Evolutionary conservation across 371 early-diverging fungal genomes (phyloP), one percentile per base, ranked within the genome.

Genomic region (Phascolomyces articulosus): DNA sequence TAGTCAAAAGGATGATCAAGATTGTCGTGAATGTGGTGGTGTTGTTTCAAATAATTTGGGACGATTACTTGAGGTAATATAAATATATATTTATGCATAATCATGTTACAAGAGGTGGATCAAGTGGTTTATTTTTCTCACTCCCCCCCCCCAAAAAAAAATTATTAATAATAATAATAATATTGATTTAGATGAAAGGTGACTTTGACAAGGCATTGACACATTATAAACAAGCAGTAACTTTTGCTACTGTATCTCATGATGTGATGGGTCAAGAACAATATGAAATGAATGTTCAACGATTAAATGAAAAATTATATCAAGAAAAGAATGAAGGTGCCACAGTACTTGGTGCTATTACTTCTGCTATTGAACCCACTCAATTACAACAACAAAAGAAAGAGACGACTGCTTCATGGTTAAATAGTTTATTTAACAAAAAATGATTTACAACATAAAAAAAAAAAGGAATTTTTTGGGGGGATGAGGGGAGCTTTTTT

Each of bases 21-120:
- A 83, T 63, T 85, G 85, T 41, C 68, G 73, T 23, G 82, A 85
- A 64, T 85, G 85, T 61, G 79, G 82, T 48, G 83, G 74, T 24
- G 82, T 83, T 4, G 82, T 70, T 1, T 60, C 77, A 2, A 81
- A 81, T 58, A 83, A 85, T 62, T 58, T 85, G 20, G 83, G 83
- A 10, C 70, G 57, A 18, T 58, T 85, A 57, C 58, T 83, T 9
- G 85, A 83, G 70, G 78, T 77, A 72, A 64, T 29, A 6, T 13
- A n/a, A 40, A 18, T 4, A 40, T 47, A 20, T 21, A 28, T 16
- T 10, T n/a, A 4, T 23, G n/a, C n/a, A n/a, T n/a, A n/a, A n/a
- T n/a, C n/a, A n/a, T n/a, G n/a, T n/a, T n/a, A n/a, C n/a, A n/a
- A n/a, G n/a, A n/a, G n/a, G n/a, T n/a, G n/a, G n/a, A n/a, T n/a